Base-by-base conservation (phyloP, 495 filamentous ascomycete species). In the Talaromyces adpressus region DNA sequence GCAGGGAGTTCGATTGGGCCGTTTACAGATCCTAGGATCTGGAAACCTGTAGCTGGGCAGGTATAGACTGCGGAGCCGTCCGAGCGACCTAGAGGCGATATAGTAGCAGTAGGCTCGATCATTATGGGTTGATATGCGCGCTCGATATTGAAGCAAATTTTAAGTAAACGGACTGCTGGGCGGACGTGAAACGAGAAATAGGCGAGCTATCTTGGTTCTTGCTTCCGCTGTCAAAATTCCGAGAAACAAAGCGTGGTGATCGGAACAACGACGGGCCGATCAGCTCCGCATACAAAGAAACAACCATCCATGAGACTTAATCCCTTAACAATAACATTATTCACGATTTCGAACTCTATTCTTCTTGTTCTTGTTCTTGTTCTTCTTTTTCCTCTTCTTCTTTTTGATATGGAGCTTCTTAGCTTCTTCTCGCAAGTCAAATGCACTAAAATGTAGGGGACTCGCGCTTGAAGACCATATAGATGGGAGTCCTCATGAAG, bases 1-100 rank as follows among this genome's bases (percentile, higher is more conserved):
- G 84, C 86, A 25, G 77, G 77, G 20, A 93, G 91, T 75, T 97
- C 93, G 66, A 97, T 82, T n/a, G 94, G 94, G 0, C 91, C 94
- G 72, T 93, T 96, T 64, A 95, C 91, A 12, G 91, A 86, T 60
- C 87, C 91, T 56, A 94, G 84, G 65, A 98, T 82, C 58, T 86
- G 87, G 73, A 89, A 96, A 36, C 90, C 90, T 54, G 89, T 87
- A 62, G 84, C 81, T 8, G 73, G 77, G 51, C 77, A 81, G 16
- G 87, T 85, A 71, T 91, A 93, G 32, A 84, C 90, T 8, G 92
- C 92, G 59, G 94, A 98, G 58, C 94, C 94, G 73, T 97, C 92
- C 30, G 92, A 81, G 45, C 89, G 88, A 62, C 82, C 75, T 6
- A 97, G 85, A 66, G 83, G 80, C 7, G 75, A 71, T 53, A 81